Conservation (phyloP, 2,329 filamentous ascomycete genomes). For the Aspergillus sp. region DNA sequence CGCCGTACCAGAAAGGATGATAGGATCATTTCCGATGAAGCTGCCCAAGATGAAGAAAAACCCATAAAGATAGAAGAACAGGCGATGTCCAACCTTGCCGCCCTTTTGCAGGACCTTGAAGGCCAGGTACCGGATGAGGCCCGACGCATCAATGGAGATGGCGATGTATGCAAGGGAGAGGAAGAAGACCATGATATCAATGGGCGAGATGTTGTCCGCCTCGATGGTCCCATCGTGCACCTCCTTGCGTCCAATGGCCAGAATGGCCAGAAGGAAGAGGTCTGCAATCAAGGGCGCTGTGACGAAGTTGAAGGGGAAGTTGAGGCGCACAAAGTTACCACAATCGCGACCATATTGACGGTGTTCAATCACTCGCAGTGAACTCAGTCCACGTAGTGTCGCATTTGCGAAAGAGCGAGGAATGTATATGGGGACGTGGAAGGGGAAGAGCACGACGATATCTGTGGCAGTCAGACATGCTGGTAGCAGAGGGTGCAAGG, state of each 20-base stretch:
- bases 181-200: constrained; percentile 76
- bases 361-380: constrained; percentile 55
- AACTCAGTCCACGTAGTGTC: constrained; percentile 45
- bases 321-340: constrained; percentile 50
- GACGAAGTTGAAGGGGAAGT: constrained; percentile 68
- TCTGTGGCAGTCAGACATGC: constrained; percentile 46
- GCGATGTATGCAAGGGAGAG: constrained; percentile 73
- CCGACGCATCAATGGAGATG: constrained; percentile 74
- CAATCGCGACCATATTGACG: constrained; percentile 15
- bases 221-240: constrained; percentile 69
- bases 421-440: constrained; percentile 62
- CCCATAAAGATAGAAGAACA: constrained; percentile 71
- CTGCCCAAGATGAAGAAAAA: constrained; percentile 69
- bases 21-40: constrained; percentile 73
- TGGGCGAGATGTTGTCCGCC: constrained; percentile 63
- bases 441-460: constrained; percentile 68
- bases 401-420: constrained; percentile 53
- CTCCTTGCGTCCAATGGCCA: constrained; percentile 65
- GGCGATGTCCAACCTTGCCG: constrained; percentile 63
- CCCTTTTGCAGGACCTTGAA: constrained; percentile 69
- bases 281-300: constrained; percentile 71
- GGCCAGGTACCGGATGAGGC: constrained; percentile 68
- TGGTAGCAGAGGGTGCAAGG: not conserved
- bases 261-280: constrained; percentile 68
- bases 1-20: constrained; percentile 71